Evolutionary conservation across 345 rosid species (phyloP).

Genomic region (Raphanus raphanistrum): DNA sequence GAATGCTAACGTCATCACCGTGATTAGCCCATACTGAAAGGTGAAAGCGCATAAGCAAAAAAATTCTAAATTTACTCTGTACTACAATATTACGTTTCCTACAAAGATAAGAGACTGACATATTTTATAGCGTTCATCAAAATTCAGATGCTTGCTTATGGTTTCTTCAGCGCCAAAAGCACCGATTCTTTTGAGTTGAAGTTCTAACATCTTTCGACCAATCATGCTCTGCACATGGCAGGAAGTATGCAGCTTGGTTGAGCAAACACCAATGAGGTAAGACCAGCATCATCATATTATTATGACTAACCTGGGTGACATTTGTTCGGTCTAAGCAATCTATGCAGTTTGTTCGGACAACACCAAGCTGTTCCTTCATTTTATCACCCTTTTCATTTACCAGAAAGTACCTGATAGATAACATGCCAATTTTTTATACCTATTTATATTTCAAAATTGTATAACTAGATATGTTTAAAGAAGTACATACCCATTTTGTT

Average conservation of each 20-base stretch:
- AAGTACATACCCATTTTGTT: constrained; percentile 69
- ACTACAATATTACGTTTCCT: constrained; percentile 10
- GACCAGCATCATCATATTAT: constrained; percentile 13
- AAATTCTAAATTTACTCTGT: constrained; percentile 6
- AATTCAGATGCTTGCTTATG: constrained; percentile 69
- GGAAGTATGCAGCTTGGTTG: constrained; percentile 10
- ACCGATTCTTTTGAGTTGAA: constrained; percentile 88
- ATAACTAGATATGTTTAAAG: not conserved
- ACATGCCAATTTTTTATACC: not conserved
- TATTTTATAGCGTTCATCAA: constrained; percentile 83
- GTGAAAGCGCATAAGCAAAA: constrained; percentile 29
- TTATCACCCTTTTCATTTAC: constrained; percentile 90
- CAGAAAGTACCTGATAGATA: constrained; percentile 65
- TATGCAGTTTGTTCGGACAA: constrained; percentile 93
- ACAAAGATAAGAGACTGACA: constrained; percentile 50
- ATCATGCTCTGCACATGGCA: constrained; percentile 81
- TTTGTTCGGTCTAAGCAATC: constrained; percentile 99
- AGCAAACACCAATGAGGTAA: constrained; percentile 19
- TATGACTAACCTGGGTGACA: constrained; percentile 83
- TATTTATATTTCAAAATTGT: constrained; percentile 11
- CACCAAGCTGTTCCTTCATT: constrained; percentile 90
- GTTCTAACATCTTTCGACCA: constrained; percentile 82
- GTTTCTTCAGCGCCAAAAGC: constrained; percentile 93
- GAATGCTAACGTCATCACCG: constrained; percentile 96
- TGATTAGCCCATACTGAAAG: constrained; percentile 97